These are phyloP conservation scores for Phytophthora rubi DNA, from an alignment of 352 stramenopile genomes.

Conservation along the genomic window DNA sequence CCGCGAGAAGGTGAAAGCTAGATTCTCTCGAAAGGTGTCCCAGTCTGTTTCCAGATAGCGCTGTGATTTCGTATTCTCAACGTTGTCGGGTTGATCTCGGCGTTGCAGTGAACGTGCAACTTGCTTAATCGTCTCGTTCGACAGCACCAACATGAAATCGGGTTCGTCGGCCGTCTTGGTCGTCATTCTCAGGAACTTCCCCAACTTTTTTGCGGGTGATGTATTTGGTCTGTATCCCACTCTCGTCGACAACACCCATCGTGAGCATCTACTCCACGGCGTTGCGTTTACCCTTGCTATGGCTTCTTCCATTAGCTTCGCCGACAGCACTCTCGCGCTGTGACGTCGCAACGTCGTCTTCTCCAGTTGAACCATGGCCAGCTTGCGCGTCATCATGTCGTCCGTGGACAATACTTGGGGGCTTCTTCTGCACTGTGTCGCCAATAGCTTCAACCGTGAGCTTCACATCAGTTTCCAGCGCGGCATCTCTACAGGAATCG, in stretches of 20 bases:
- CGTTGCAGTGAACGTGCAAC: constrained; percentile 8
- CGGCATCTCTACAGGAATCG: constrained; percentile 14
- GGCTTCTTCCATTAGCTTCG: background rate
- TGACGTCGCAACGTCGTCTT: background rate
- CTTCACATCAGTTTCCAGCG: constrained; percentile 23
- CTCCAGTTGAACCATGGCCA: background rate
- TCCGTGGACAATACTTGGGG: constrained; percentile 1
- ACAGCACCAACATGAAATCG: constrained; percentile 24
- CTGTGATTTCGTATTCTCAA: constrained; percentile 19
- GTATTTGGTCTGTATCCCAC: constrained; percentile 8
- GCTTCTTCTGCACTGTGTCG: background rate
- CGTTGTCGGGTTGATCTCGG: background rate
- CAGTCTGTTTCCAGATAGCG: constrained; percentile 21
- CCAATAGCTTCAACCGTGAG: background rate
- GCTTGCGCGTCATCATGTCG: constrained; percentile 1
- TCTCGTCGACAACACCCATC: constrained; percentile 8
- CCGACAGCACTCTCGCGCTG: background rate
- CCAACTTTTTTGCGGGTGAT: constrained; percentile 14
- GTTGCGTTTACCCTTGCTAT: background rate
- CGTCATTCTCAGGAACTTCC: constrained; percentile 21
- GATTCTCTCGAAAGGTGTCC: constrained; percentile 6
- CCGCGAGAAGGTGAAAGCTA: constrained; percentile 2
- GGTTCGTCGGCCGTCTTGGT: constrained; percentile 12
- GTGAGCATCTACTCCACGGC: constrained; percentile 19
- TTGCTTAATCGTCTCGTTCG: constrained; percentile 17